Percentiles rank a stretch among this genome's conserved stretches.
Conservation (phyloP, 2,329 filamentous ascomycete genomes). For the Ascochyta rabiei region DNA sequence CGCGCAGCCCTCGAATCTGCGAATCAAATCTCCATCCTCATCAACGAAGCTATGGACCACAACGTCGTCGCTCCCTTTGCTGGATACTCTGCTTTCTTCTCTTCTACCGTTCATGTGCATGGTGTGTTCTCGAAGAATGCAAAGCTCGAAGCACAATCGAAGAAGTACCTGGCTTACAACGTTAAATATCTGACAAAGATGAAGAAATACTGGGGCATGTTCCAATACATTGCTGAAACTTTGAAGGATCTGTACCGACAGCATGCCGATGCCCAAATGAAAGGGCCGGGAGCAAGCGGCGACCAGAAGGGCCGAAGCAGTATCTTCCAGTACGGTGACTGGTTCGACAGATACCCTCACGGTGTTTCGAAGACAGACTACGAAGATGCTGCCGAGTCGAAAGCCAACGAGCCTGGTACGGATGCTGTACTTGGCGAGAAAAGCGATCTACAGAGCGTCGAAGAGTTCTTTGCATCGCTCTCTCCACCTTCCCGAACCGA, state of each 20-base stretch:
- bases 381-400: constrained; percentile 71
- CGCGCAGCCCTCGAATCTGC: constrained; percentile 81
- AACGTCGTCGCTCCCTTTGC: constrained; percentile 89
- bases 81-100: constrained; percentile 92
- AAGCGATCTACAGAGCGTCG: constrained; percentile 87
- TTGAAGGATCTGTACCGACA: constrained; percentile 85
- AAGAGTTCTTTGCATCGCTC: constrained; percentile 88
- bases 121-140: constrained; percentile 87
- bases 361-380: constrained; percentile 86
- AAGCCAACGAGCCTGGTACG: constrained; percentile 78
- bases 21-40: constrained; percentile 81
- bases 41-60: constrained; percentile 80
- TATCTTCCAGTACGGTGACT: constrained; percentile 95
- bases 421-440: constrained; percentile 90
- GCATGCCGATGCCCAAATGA: constrained; percentile 79
- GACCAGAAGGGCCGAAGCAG: constrained; percentile 49
- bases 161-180: constrained; percentile 83
- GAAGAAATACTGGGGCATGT: constrained; percentile 99
- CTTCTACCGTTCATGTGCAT: constrained; percentile 92
- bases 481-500: constrained; percentile 63
- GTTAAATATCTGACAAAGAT: constrained; percentile 91
- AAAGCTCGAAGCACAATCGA: constrained; percentile 75
- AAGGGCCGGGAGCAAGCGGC: constrained; percentile 59
- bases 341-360: constrained; percentile 94
- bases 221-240: constrained; percentile 94